Conservation (phyloP, 2,329 filamentous ascomycete species). For the Fusarium aywerte region DNA sequence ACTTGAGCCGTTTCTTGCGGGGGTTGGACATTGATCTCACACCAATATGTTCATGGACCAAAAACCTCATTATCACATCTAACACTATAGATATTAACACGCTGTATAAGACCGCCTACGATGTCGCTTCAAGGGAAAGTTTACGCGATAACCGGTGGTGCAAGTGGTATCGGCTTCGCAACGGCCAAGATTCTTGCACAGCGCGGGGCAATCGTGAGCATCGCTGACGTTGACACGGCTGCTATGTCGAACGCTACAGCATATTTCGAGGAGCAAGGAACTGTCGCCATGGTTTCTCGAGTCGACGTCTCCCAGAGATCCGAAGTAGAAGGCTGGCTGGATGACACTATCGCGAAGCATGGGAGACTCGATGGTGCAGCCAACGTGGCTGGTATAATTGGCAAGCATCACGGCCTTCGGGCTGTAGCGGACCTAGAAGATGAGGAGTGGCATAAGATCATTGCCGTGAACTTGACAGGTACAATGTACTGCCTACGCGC, state of each 20-base stretch:
- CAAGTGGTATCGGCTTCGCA: constrained; percentile 58
- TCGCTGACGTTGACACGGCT: constrained; percentile 52
- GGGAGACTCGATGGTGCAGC: constrained; percentile 65
- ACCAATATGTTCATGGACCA: background rate
- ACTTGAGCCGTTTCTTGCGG: background rate
- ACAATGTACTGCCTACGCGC: constrained; percentile 63
- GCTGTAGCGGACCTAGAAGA: constrained; percentile 58
- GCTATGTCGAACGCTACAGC: constrained; percentile 47
- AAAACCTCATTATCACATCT: background rate
- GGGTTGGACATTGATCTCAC: background rate
- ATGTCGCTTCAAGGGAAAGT: constrained; percentile 51
- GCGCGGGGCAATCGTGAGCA: constrained; percentile 53
- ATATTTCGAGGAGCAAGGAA: constrained; percentile 47
- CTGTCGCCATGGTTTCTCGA: constrained; percentile 51
- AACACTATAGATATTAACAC: background rate
- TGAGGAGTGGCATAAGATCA: constrained; percentile 60
- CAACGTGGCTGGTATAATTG: constrained; percentile 65
- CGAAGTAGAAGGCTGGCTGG: constrained; percentile 64
- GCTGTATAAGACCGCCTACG: background rate
- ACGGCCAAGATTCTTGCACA: constrained; percentile 52
- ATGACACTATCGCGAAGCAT: constrained; percentile 57
- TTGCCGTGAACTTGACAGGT: constrained; percentile 62
- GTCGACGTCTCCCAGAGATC: constrained; percentile 61
- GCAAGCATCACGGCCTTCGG: constrained; percentile 55
- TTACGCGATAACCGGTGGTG: constrained; percentile 56